Percentiles rank a stretch among this genome's conserved stretches.
These are phyloP conservation scores for Eragrostis tef DNA, from an alignment of 202 grass and related monocot species.

Conservation along the genomic window DNA sequence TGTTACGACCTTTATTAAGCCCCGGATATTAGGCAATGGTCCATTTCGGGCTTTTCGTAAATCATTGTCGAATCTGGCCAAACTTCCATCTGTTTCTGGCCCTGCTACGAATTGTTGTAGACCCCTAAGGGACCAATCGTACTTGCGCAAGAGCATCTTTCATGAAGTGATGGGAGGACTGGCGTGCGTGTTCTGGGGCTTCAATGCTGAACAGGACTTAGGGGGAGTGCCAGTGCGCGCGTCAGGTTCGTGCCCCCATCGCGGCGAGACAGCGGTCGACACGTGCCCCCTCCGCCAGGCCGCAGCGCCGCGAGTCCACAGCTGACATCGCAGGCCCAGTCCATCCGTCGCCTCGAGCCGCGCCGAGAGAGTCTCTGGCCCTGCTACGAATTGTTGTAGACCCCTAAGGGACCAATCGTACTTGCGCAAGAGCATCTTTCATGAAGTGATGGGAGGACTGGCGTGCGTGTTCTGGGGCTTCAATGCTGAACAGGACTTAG, in stretches of 20 bases:
- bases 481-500: too few species aligned
- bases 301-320: background rate
- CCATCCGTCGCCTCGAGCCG: background rate
- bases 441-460: too few species aligned
- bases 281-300: background rate
- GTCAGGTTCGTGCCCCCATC: background rate
- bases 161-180: too few species aligned
- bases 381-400: background rate
- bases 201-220: too few species aligned
- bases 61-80: background rate
- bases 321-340: background rate
- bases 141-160: background rate
- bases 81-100: background rate
- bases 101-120: background rate
- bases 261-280: constrained; percentile 6
- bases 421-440: background rate
- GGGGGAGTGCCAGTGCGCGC: background rate
- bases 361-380: background rate
- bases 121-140: background rate
- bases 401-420: background rate
- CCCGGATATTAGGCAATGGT: background rate
- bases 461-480: too few species aligned
- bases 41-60: background rate
- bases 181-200: too few species aligned
- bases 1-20: background rate